phyloP scores from a whole-genome alignment of 768 basidiomycete species.

The Amanita molliuscula region DNA sequence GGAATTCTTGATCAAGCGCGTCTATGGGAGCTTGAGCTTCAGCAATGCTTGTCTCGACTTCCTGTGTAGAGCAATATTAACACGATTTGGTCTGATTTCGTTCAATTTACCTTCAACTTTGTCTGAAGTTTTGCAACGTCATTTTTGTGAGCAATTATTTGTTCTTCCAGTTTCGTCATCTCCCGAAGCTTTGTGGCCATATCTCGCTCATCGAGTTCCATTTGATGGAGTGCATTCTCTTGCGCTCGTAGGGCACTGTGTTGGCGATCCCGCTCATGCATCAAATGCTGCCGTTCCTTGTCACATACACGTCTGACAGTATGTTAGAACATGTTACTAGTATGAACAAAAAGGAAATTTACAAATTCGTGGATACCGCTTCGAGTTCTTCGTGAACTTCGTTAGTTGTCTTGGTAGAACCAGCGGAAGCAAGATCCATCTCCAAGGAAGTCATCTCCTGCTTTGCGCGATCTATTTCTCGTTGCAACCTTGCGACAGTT shows the following conservation, averaged over 20 bases:
- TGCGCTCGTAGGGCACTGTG: slow-evolving; percentile 36
- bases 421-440: slow-evolving; percentile 55
- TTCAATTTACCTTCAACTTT: slow-evolving; percentile 38
- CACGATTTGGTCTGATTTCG: not conserved
- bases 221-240: slow-evolving; percentile 50
- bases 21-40: slow-evolving; percentile 60
- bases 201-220: slow-evolving; percentile 53
- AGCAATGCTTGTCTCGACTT: slow-evolving; percentile 47
- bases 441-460: slow-evolving; percentile 59
- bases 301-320: slow-evolving; percentile 50
- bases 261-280: slow-evolving; percentile 54
- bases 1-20: slow-evolving; percentile 45
- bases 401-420: slow-evolving; percentile 72
- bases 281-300: slow-evolving; percentile 46
- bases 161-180: slow-evolving; percentile 43
- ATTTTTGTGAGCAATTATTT: slow-evolving; percentile 45
- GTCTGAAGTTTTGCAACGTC: slow-evolving; percentile 37
- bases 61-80: slow-evolving; percentile 27
- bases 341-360: slow-evolving; percentile 14
- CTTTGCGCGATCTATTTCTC: slow-evolving; percentile 47
- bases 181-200: slow-evolving; percentile 50
- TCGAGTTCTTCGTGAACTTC: slow-evolving; percentile 79
- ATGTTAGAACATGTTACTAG: not conserved
- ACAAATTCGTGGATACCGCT: slow-evolving; percentile 56
- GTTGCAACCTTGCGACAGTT: slow-evolving; percentile 47